Conservation (phyloP, 140 eudicot species). For the Senecio squalidus region DNA sequence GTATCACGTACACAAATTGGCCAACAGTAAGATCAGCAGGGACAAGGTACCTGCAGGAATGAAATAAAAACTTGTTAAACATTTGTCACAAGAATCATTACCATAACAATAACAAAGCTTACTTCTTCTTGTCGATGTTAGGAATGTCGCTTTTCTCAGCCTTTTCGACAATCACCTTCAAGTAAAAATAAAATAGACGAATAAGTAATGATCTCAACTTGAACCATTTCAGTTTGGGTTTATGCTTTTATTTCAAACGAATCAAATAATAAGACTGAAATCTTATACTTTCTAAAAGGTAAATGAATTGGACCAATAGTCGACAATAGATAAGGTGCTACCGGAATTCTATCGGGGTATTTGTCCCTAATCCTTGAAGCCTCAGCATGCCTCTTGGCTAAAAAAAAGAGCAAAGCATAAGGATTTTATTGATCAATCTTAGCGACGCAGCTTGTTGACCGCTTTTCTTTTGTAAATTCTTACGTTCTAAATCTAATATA, state of each 20-base stretch:
- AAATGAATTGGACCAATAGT: neutral
- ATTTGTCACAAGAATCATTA: neutral
- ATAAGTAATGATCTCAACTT: constrained; percentile 11
- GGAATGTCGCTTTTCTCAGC: constrained; percentile 63
- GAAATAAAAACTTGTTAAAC: neutral
- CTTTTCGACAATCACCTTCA: constrained; percentile 61
- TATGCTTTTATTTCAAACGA: too few species aligned
- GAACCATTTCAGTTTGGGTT: too few species aligned
- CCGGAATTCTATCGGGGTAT: constrained; percentile 75
- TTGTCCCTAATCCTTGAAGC: constrained; percentile 69
- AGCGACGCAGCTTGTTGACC: too few species aligned
- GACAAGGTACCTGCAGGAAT: constrained; percentile 45
- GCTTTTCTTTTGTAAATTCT: too few species aligned
- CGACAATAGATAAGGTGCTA: too few species aligned
- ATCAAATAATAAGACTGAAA: too few species aligned
- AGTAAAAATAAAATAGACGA: neutral
- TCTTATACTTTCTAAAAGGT: neutral
- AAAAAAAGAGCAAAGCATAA: neutral
- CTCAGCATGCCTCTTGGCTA: constrained; percentile 71
- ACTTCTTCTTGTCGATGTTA: constrained; percentile 61
- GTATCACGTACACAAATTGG: constrained; percentile 56
- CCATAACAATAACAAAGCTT: constrained; percentile 5
- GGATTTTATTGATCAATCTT: neutral
- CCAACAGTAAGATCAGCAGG: constrained; percentile 68
- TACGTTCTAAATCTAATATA: too few species aligned